Evolutionary conservation across 345 rosid species (phyloP).

Genomic region (Brassica nigra): DNA sequence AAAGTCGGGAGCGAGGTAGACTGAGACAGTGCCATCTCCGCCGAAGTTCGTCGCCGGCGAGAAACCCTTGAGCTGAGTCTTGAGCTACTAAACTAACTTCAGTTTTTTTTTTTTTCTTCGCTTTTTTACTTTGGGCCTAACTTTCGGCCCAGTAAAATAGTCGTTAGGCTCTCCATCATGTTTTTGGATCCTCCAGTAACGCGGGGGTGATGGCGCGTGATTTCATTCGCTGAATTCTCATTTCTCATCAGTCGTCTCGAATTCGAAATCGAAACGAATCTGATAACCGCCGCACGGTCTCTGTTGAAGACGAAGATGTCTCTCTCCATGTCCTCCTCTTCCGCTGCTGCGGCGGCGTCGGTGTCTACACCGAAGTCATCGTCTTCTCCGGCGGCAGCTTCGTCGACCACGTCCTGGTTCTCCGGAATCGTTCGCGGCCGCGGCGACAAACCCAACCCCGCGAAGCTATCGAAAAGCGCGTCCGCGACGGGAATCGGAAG

Average conservation of each 20-base stretch:
- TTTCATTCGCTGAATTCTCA: conserved; percentile 5
- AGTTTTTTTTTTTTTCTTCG: not conserved
- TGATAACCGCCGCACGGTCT: conserved; percentile 33
- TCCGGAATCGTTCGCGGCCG: conserved; percentile 83
- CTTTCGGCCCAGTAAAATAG: not conserved
- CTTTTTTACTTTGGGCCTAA: conserved; percentile 1
- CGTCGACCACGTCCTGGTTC: conserved; percentile 56
- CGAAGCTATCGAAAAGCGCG: conserved; percentile 46
- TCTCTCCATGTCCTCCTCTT: conserved; percentile 41
- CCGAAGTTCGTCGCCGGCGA: conserved; percentile 12
- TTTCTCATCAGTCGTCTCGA: not conserved
- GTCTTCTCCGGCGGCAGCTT: conserved; percentile 24
- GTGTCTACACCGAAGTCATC: conserved; percentile 34
- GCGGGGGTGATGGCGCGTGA: conserved; percentile 39
- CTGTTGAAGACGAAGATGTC: conserved; percentile 22
- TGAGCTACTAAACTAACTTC: not conserved
- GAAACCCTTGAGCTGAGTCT: not conserved
- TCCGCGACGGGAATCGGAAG: conserved; percentile 36
- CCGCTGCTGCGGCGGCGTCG: conserved; percentile 26
- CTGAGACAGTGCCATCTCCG: conserved; percentile 44
- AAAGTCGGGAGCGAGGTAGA: not conserved
- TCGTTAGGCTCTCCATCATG: not conserved
- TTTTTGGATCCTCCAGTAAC: not conserved
- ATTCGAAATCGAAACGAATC: conserved; percentile 9
- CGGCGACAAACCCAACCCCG: conserved; percentile 42